Evolutionary conservation across 2,329 filamentous ascomycete species (phyloP).

Genomic region (Penicillium sp.): DNA sequence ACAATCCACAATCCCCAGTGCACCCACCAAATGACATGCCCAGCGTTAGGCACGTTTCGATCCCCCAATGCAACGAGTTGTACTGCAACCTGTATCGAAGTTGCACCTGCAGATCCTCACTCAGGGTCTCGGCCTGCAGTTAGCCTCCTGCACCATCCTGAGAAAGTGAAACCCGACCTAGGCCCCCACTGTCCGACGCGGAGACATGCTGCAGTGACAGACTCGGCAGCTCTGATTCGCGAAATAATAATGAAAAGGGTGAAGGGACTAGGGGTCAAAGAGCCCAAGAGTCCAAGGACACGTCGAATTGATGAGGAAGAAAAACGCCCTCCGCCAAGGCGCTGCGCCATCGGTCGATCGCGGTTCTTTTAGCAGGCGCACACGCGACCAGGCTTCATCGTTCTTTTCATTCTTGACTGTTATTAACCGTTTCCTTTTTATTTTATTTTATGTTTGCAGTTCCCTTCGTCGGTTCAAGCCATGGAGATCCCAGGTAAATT

Average conservation of each 20-base stretch:
- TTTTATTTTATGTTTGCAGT: too few species aligned
- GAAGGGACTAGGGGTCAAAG: not conserved
- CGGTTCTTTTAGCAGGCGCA: not conserved
- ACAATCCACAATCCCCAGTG: not conserved
- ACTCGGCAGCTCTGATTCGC: not conserved
- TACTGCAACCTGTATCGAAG: not conserved
- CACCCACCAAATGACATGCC: not conserved
- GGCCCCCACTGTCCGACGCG: not conserved
- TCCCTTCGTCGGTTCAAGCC: not conserved
- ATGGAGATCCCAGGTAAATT: conserved; percentile 41
- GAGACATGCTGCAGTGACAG: not conserved
- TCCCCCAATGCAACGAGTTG: not conserved
- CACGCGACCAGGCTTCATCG: conserved; percentile 3
- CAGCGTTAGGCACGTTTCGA: not conserved
- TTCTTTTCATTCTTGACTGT: not conserved
- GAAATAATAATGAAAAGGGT: not conserved
- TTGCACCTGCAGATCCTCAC: not conserved
- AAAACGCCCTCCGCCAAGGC: not conserved
- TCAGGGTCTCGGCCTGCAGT: not conserved
- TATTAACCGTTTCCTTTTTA: not conserved
- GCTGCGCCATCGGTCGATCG: not conserved
- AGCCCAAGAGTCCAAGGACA: not conserved
- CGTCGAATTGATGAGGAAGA: not conserved
- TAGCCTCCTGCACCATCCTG: not conserved
- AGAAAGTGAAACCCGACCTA: not conserved